Evolutionary conservation across 257 asterid species (phyloP).

Genomic region (Primulina huaijiensis): DNA sequence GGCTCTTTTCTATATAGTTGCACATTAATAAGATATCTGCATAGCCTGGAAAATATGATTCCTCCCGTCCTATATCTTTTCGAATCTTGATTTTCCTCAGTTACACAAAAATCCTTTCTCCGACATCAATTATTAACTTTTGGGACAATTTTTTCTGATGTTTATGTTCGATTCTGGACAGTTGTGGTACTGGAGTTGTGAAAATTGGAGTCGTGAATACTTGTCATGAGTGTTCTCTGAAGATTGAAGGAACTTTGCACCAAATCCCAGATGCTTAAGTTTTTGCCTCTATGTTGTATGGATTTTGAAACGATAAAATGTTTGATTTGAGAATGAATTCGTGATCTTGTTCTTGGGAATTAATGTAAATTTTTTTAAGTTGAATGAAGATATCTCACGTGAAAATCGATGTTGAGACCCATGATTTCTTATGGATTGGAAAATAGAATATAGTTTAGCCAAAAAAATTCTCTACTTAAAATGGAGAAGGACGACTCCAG

Average conservation of each 20-base stretch:
- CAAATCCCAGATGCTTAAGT: neutral
- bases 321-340: neutral
- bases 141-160: neutral
- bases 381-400: neutral
- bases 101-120: too few relatives aligned
- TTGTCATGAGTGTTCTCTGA: neutral
- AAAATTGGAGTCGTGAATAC: constrained; percentile 21
- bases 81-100: too few relatives aligned
- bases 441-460: too few relatives aligned
- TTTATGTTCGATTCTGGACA: constrained; percentile 25
- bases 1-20: neutral
- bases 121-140: too few relatives aligned
- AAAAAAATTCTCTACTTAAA: too few relatives aligned
- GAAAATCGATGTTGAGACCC: too few relatives aligned
- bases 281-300: too few relatives aligned
- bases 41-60: neutral
- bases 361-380: constrained; percentile 15
- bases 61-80: too few relatives aligned
- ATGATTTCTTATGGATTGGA: too few relatives aligned
- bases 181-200: constrained; percentile 81
- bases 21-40: neutral
- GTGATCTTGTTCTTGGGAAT: neutral
- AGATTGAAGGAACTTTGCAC: neutral
- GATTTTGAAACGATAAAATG: too few relatives aligned
- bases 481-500: constrained; percentile 34